These are phyloP conservation scores for Didymella exigua DNA, from an alignment of 2,329 filamentous ascomycete species.

Conservation along the genomic window DNA sequence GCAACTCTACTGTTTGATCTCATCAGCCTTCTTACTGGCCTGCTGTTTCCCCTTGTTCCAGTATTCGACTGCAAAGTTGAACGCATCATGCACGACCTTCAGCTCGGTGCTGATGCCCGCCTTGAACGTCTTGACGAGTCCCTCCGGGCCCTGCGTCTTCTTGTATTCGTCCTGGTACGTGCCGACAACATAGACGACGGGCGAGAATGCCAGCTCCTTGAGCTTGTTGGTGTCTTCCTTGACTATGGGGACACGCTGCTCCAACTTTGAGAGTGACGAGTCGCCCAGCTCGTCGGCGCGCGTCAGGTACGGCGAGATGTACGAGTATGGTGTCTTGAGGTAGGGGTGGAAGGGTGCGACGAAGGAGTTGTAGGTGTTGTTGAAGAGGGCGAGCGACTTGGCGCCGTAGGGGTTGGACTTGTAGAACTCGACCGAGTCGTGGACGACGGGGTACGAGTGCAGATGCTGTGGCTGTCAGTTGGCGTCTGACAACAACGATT, in stretches of 20 bases:
- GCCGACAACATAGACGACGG: slow-evolving; percentile 44
- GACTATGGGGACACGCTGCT: slow-evolving; percentile 50
- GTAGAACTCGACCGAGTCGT: slow-evolving; percentile 77
- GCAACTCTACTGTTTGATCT: slow-evolving; percentile 41
- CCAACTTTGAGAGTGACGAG: slow-evolving; percentile 44
- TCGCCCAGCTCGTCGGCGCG: slow-evolving; percentile 69
- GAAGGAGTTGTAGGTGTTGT: slow-evolving; percentile 76
- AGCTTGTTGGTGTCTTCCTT: slow-evolving; percentile 56
- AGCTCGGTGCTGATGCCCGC: slow-evolving; percentile 48
- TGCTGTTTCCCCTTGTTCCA: slow-evolving; percentile 44
- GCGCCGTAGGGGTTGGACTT: slow-evolving; percentile 82
- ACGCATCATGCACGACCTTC: slow-evolving; percentile 45
- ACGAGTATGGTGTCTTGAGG: slow-evolving; percentile 78
- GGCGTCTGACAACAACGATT: slow-evolving; percentile 2
- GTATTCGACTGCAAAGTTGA: slow-evolving; percentile 37
- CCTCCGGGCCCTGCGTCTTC: slow-evolving; percentile 46
- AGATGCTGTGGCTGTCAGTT: slow-evolving; percentile 67
- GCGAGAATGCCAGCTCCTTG: slow-evolving; percentile 42
- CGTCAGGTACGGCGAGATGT: slow-evolving; percentile 81
- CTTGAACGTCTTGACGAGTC: slow-evolving; percentile 45
- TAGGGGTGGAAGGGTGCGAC: slow-evolving; percentile 80
- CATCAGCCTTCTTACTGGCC: slow-evolving; percentile 42
- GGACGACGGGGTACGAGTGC: slow-evolving; percentile 80
- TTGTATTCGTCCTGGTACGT: slow-evolving; percentile 50
- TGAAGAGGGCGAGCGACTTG: slow-evolving; percentile 77